Evolutionary conservation across 1,139 yeast species (phyloP).

Genomic region (Pneumocystis canis): DNA sequence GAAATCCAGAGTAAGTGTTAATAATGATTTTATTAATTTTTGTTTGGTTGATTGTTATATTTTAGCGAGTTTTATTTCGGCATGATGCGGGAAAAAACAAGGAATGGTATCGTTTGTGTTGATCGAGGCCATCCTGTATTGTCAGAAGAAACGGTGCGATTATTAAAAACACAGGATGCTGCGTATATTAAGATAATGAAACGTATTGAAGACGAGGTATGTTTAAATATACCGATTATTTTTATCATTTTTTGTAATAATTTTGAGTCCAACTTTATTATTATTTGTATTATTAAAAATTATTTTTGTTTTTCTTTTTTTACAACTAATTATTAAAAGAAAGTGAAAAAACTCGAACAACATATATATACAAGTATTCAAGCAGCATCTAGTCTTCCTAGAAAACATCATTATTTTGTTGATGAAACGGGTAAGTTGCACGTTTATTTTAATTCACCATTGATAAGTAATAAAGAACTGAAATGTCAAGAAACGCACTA

Average conservation of each 20-base stretch:
- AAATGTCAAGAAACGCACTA: neutral
- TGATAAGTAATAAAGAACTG: neutral
- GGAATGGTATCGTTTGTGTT: constrained; percentile 51
- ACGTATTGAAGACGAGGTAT: neutral
- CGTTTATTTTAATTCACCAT: neutral
- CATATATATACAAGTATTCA: neutral
- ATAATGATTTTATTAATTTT: neutral
- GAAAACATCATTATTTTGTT: neutral
- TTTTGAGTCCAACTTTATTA: neutral
- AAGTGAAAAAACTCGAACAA: neutral
- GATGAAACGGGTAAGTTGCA: neutral
- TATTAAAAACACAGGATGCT: constrained; percentile 78
- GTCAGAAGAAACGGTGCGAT: constrained; percentile 57
- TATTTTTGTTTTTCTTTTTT: neutral
- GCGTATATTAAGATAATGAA: constrained; percentile 39
- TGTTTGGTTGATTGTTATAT: neutral
- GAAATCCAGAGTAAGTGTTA: constrained; percentile 52
- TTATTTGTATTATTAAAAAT: neutral
- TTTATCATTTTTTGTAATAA: neutral
- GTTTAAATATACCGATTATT: neutral
- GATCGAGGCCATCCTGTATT: constrained; percentile 36
- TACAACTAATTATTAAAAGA: neutral
- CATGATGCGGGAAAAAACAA: constrained; percentile 60
- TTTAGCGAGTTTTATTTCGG: constrained; percentile 70
- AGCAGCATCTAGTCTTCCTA: neutral